A percentile compares a stretch with the other conserved stretches of the same genome.
phyloP scores from a whole-genome alignment of 1,284 basidiomycete genomes.

The Phaffia rhodozyma region DNA sequence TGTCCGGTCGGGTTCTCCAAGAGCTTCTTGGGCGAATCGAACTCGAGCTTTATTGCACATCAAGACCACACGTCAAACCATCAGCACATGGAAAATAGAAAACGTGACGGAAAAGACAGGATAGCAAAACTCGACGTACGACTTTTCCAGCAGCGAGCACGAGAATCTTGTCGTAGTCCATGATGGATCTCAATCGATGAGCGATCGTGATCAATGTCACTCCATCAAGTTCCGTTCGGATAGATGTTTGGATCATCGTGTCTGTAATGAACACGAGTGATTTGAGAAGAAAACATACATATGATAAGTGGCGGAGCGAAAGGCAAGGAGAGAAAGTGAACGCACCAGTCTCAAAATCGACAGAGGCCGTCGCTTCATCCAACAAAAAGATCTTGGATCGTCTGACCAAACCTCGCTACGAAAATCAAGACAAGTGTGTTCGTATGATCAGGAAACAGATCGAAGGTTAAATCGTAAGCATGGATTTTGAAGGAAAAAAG shows the following conservation, averaged over 20 bases:
- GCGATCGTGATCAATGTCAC: conserved; percentile 38
- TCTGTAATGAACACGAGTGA: conserved; percentile 34
- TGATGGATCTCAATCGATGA: conserved; percentile 36
- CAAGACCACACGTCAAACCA: conserved; percentile 42
- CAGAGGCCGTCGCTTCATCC: conserved; percentile 37
- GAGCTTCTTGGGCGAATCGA: conserved; percentile 48
- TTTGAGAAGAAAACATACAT: no score
- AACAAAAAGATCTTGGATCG: conserved; percentile 42
- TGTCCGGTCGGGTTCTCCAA: conserved; percentile 44
- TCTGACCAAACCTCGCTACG: conserved; percentile 39
- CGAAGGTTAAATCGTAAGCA: no score
- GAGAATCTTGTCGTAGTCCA: conserved; percentile 35
- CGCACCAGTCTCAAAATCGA: background rate
- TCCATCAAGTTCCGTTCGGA: conserved; percentile 35
- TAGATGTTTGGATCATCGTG: conserved; percentile 39
- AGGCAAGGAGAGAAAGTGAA: background rate
- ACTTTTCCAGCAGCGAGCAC: conserved; percentile 36
- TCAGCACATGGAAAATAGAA: conserved; percentile 37
- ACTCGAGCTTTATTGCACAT: conserved; percentile 43
- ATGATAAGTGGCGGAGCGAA: background rate
- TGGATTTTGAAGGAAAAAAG: conserved; percentile 22
- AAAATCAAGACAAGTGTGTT: no score
- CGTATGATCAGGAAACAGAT: no score
- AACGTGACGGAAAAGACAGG: background rate
- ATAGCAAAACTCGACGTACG: conserved; percentile 13